Base-by-base conservation (phyloP, 2,329 filamentous ascomycete genomes). In the Lasiodiplodia theobromae region DNA sequence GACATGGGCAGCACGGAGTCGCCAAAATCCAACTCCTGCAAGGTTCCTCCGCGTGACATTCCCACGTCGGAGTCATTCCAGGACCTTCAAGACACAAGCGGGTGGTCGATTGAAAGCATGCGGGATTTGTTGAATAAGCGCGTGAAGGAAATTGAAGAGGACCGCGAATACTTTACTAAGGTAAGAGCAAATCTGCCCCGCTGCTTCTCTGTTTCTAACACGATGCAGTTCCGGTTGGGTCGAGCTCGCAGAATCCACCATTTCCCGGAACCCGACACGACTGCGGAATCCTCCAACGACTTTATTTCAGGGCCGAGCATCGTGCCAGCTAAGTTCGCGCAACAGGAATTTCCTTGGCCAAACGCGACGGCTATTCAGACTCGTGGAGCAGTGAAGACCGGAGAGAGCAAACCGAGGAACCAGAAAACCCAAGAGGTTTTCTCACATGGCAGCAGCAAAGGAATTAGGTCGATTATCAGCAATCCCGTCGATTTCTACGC, bases 161-260 rank as follows among this genome's bases (percentile, higher is more conserved):
- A 70, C 66, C 70, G 69, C 44, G 69, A 71, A 14, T 69, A 70
- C 7, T 66, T 72, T 25, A 57, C 68, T 7, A 66, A 66, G 37
- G 69, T 69, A 31, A 71, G 57, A n/a, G 5, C 14, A 12, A 21
- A 14, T 3, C 5, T 11, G n/a, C 8, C 21, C 31, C 25, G 18
- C 7, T 21, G 23, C 18, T 18, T 18, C 16, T n/a, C 12, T 12
- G 10, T 14, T 5, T 66, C 64, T 66, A 8, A 66, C 64, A 49
- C 1, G 3, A 11, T 12, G 11, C 47, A 67, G 66, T 51, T 57
- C 21, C 66, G 66, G 21, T 47, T 67, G n/a, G 54, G 44, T 11
- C 54, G 66, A 44, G 66, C 66, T 47, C 66, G 66, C 23, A 51
- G 40, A 28, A 28, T 44, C n/a, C 54, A 52, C 60, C 37, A 34